These are phyloP conservation scores for Catharanthus roseus DNA, from an alignment of 257 asterid species.

Conservation along the genomic window DNA sequence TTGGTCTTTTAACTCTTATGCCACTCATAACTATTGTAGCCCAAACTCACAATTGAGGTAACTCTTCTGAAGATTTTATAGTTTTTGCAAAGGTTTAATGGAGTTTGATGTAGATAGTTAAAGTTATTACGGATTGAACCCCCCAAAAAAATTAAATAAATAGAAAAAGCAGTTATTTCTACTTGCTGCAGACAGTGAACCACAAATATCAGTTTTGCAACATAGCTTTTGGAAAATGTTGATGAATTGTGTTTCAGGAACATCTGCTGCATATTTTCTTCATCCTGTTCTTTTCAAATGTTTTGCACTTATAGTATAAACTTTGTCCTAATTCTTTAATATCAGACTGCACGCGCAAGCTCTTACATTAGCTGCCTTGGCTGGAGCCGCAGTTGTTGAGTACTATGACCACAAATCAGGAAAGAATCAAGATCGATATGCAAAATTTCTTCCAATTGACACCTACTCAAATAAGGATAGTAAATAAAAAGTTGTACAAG, in stretches of 20 bases:
- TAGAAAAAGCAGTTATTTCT: no score
- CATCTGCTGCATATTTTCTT: not conserved
- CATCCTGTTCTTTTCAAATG: not conserved
- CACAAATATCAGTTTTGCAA: not conserved
- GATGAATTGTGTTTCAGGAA: not conserved
- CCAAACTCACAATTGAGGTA: no score
- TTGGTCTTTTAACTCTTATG: no score
- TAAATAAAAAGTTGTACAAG: not conserved
- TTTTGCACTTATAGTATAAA: not conserved
- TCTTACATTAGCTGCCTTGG: conserved; percentile 78
- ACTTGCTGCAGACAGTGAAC: not conserved
- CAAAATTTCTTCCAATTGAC: conserved; percentile 45
- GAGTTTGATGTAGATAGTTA: not conserved
- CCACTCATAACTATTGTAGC: no score
- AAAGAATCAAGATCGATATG: conserved; percentile 58
- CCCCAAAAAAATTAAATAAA: no score
- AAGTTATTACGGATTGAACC: not conserved
- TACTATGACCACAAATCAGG: conserved; percentile 75
- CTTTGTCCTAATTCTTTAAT: not conserved
- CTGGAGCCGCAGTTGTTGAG: conserved; percentile 77
- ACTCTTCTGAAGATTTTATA: no score
- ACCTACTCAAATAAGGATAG: conserved; percentile 12
- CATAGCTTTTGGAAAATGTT: not conserved
- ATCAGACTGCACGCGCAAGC: conserved; percentile 94
- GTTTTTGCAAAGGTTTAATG: no score